phyloP scores from a whole-genome alignment of 371 early-diverging fungal genomes.

The Lichtheimia ramosa region DNA sequence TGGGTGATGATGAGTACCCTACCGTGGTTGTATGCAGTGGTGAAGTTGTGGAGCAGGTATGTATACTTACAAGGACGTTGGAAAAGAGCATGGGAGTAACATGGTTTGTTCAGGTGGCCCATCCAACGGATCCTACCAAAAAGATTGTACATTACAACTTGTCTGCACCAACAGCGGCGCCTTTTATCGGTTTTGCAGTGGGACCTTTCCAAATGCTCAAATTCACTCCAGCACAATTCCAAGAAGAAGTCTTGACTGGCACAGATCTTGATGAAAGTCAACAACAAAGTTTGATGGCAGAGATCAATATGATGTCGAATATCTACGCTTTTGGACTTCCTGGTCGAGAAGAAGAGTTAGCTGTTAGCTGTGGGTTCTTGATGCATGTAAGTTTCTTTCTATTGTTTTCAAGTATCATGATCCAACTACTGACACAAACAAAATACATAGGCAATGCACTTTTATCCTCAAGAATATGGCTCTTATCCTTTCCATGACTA shows the following conservation, averaged over 20 bases:
- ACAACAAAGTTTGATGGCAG: slow-evolving; percentile 46
- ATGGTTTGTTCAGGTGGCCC: slow-evolving; percentile 42
- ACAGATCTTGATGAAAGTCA: slow-evolving; percentile 54
- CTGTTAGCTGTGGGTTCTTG: slow-evolving; percentile 68
- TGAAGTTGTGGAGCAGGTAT: slow-evolving; percentile 68
- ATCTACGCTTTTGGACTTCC: slow-evolving; percentile 72
- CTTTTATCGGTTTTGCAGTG: slow-evolving; percentile 70
- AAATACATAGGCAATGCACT: slow-evolving; percentile 66
- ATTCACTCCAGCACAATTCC: slow-evolving; percentile 42
- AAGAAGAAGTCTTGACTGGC: slow-evolving; percentile 45
- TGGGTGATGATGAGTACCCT: slow-evolving; percentile 49
- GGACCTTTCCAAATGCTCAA: slow-evolving; percentile 71
- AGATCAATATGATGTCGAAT: slow-evolving; percentile 56
- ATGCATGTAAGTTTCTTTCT: slow-evolving; percentile 54
- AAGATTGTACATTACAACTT: slow-evolving; percentile 66
- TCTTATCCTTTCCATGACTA: slow-evolving; percentile 86
- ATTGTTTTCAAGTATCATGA: too few relatives aligned
- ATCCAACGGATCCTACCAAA: slow-evolving; percentile 57
- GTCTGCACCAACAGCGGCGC: slow-evolving; percentile 65
- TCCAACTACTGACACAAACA: neutral
- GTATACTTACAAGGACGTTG: too few relatives aligned
- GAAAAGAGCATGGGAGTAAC: too few relatives aligned
- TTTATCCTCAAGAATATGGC: slow-evolving; percentile 83
- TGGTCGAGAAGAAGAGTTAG: slow-evolving; percentile 58
- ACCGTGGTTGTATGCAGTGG: slow-evolving; percentile 78